A percentile compares a stretch with the other conserved stretches of the same genome.
Conservation (phyloP, 352 stramenopile genomes). For the Phytophthora pluvialis region DNA sequence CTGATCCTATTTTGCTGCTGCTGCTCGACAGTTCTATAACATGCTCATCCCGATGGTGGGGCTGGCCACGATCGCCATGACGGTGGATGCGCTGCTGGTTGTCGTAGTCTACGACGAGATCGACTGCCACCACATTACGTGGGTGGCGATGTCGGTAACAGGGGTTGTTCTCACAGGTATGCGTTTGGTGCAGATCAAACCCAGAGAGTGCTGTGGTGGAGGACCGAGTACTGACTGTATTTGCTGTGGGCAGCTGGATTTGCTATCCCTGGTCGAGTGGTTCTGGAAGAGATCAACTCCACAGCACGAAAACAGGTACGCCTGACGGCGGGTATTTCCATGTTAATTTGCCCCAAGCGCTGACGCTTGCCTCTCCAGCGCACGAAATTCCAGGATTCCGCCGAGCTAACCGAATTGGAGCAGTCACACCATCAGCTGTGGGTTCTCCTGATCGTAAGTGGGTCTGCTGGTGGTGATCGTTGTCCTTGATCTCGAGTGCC, state of each 20-base stretch:
- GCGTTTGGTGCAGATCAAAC: neutral
- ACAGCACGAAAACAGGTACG: conserved; percentile 59
- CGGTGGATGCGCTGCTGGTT: conserved; percentile 53
- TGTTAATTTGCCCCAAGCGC: neutral
- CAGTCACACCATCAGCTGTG: conserved; percentile 77
- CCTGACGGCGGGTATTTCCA: neutral
- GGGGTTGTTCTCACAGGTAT: conserved; percentile 64
- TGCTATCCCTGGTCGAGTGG: conserved; percentile 57
- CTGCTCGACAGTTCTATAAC: conserved; percentile 46
- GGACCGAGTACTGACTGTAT: neutral
- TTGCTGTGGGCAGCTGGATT: conserved; percentile 52
- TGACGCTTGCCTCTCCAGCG: conserved; percentile 5
- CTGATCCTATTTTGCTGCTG: conserved; percentile 4
- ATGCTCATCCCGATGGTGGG: conserved; percentile 60
- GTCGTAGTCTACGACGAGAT: conserved; percentile 53
- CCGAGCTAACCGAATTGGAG: conserved; percentile 54
- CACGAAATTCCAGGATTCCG: conserved; percentile 51
- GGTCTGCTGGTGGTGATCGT: neutral
- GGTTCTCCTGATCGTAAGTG: conserved; percentile 65
- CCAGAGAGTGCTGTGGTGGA: neutral
- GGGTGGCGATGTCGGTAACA: conserved; percentile 72
- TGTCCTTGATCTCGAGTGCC: neutral
- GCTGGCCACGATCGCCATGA: conserved; percentile 62
- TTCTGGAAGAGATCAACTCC: conserved; percentile 70
- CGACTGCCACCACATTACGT: conserved; percentile 74